phyloP scores from a whole-genome alignment of 345 rosid genomes.

The Cardamine occulta region DNA sequence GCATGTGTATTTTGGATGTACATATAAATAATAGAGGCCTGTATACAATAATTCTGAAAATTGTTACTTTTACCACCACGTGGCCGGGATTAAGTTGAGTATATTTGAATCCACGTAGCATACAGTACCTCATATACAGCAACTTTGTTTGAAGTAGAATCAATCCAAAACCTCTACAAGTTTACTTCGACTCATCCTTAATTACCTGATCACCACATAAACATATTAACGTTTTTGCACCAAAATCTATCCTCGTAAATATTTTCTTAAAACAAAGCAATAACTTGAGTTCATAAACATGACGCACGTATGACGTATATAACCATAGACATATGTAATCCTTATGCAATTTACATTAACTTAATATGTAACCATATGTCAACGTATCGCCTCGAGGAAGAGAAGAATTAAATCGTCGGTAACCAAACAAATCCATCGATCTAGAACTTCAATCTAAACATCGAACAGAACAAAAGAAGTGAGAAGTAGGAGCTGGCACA shows the following conservation, averaged over 20 bases:
- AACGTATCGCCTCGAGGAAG: slow-evolving; percentile 14
- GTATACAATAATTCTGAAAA: not conserved
- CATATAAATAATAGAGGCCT: not conserved
- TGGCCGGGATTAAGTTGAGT: not conserved
- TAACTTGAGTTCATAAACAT: not conserved
- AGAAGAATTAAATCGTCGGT: slow-evolving; percentile 27
- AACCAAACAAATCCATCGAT: slow-evolving; percentile 30
- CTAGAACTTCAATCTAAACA: slow-evolving; percentile 32
- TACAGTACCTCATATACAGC: not conserved
- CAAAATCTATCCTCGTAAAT: not conserved
- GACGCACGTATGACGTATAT: not conserved
- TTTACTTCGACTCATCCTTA: not conserved
- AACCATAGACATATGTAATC: not conserved
- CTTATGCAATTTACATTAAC: not conserved
- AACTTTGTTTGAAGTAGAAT: not conserved
- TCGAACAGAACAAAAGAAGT: not conserved
- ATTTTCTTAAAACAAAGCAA: not conserved
- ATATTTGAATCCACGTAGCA: no score
- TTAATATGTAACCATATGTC: not conserved
- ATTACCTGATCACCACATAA: not conserved
- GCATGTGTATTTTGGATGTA: slow-evolving; percentile 34
- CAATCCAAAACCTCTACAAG: not conserved
- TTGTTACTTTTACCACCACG: not conserved
- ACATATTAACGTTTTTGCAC: not conserved
- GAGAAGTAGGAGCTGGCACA: slow-evolving; percentile 30